phyloP scores from a whole-genome alignment of 2,329 filamentous ascomycete genomes.

The Paraphoma sp. region DNA sequence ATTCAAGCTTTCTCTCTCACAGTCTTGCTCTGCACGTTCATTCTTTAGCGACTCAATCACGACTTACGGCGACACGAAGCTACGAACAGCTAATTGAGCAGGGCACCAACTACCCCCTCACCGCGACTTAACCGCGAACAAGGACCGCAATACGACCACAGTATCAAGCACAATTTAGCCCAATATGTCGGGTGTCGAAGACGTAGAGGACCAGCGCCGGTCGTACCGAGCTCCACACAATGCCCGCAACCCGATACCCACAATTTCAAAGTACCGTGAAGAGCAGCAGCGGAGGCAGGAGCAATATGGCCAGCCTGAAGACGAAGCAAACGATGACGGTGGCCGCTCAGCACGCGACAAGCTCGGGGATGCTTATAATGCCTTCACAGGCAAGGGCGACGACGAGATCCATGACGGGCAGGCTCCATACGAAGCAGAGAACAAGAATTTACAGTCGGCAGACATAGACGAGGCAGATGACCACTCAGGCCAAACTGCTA shows the following conservation, averaged over 20 bases:
- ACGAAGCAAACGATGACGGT: slow-evolving; percentile 24
- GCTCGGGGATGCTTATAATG: slow-evolving; percentile 45
- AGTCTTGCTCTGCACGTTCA: neutral
- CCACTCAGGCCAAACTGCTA: slow-evolving; percentile 35
- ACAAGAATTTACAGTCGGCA: slow-evolving; percentile 45
- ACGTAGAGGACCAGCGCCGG: slow-evolving; percentile 45
- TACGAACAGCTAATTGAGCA: slow-evolving; percentile 17
- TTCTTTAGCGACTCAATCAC: slow-evolving; percentile 4
- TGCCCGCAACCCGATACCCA: slow-evolving; percentile 53
- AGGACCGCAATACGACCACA: neutral
- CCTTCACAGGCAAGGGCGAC: slow-evolving; percentile 38
- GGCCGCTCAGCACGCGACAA: slow-evolving; percentile 42
- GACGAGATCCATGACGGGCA: slow-evolving; percentile 28
- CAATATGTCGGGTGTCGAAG: slow-evolving; percentile 52
- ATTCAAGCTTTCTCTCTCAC: slow-evolving; percentile 17
- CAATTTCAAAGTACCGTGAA: slow-evolving; percentile 54
- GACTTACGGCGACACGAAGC: slow-evolving; percentile 9
- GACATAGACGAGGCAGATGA: slow-evolving; percentile 37
- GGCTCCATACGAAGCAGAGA: slow-evolving; percentile 42
- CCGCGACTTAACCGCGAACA: neutral
- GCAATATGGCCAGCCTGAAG: slow-evolving; percentile 33
- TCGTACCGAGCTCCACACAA: slow-evolving; percentile 53
- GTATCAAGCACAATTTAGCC: neutral
- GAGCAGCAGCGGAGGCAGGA: slow-evolving; percentile 53
- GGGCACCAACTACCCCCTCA: neutral